Evolutionary conservation across 306 rosid genomes (phyloP), one percentile per base, ranked within the genome.

Genomic region (Ammopiptanthus mongolicus): DNA sequence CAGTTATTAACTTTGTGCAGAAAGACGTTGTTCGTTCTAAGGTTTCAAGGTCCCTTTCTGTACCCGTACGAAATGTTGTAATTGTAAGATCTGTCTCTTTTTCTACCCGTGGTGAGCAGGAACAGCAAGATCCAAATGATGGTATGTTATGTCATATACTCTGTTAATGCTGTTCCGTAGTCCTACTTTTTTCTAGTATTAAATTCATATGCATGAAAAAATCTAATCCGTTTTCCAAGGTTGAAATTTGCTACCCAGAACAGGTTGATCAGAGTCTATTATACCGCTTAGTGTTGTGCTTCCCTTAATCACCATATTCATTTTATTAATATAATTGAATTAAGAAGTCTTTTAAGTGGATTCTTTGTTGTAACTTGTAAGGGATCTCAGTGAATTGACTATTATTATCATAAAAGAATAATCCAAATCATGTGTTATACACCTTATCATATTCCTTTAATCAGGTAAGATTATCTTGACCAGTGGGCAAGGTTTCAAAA

Each of bases 41-140:
- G 81, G 96, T 95, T 81, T 91, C 97, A 62, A 90, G 98, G 85
- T 95, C 97, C 81, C 87, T 95, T 37, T 88, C 98, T 10, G 79
- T 94, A 71, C 97, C 98, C 44, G 92, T 85, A 69, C 78, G 86
- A 80, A 91, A 86, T 79, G 79, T 88, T 57, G 89, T 95, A 69
- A 86, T 91, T 72, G 91, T 91, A 65, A 91, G 98, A 82, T 95
- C 98, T 18, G 47, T 88, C 69, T 95, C 97, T 9, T 90, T 91
- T 52, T 80, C 86, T 53, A 58, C 78, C 63, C 91, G 78, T 14
- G 75, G 15, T 63, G 96, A 75, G 65, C 90, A 77, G 12, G 82
- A 68, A 19, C 80, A 69, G 60, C 64, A 84, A 72, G 91, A 89
- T 82, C 19, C 84, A 71, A 81, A 82, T 60, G 87, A 88, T 51